Percentiles rank a stretch among this genome's conserved stretches.
Evolutionary conservation across 768 basidiomycete genomes (phyloP).

Genomic region (Filobasidium floriforme): DNA sequence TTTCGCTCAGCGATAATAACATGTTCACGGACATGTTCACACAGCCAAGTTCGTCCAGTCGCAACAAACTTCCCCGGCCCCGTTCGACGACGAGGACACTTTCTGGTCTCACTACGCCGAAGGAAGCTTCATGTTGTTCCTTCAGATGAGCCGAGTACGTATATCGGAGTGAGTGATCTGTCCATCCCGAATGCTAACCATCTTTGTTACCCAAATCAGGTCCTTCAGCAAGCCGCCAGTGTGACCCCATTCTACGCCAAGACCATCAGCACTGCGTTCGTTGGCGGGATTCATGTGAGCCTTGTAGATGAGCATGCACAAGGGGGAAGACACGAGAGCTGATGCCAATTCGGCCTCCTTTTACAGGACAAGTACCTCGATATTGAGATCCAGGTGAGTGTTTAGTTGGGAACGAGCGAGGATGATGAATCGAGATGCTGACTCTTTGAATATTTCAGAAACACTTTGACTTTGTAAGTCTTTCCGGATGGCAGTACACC

Average conservation of each 20-base stretch:
- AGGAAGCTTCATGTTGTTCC: conserved; percentile 34
- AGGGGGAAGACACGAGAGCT: conserved; percentile 6
- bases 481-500: not conserved
- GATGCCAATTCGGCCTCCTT: conserved; percentile 7
- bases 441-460: not conserved
- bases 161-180: no score
- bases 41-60: conserved; percentile 16
- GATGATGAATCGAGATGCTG: no score
- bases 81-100: conserved; percentile 10
- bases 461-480: not conserved
- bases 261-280: conserved; percentile 15
- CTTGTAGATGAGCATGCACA: not conserved
- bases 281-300: conserved; percentile 18
- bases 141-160: conserved; percentile 36
- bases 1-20: not conserved
- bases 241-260: conserved; percentile 20
- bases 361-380: conserved; percentile 4
- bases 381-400: not conserved
- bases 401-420: conserved; percentile 14
- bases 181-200: no score
- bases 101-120: conserved; percentile 40
- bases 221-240: conserved; percentile 16
- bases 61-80: no score
- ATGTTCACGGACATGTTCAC: no score
- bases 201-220: no score